These are phyloP conservation scores for Colletotrichum godetiae DNA, from an alignment of 2,329 filamentous ascomycete genomes.

Conservation along the genomic window DNA sequence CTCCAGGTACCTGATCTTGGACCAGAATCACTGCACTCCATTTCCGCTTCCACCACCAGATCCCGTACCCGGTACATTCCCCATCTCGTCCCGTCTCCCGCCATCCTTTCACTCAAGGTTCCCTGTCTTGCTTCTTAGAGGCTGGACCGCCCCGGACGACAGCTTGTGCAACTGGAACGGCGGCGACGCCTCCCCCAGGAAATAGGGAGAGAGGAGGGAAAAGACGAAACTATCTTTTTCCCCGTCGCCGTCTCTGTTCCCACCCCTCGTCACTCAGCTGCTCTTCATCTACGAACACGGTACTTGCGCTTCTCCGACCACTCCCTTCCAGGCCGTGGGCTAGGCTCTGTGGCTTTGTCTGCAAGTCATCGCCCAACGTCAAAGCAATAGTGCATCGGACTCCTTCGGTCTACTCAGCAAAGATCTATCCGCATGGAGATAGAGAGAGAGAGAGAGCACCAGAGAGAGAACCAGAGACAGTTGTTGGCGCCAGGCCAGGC, in stretches of 20 bases:
- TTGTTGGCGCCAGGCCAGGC: constrained; percentile 7
- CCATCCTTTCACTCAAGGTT: constrained; percentile 8
- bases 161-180: constrained; percentile 25
- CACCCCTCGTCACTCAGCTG: not conserved
- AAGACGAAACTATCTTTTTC: not conserved
- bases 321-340: not conserved
- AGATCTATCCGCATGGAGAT: not conserved
- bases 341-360: not conserved
- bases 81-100: constrained; percentile 14
- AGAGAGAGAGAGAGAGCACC: too few species aligned
- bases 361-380: not conserved
- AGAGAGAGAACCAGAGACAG: not conserved
- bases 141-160: constrained; percentile 19
- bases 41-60: not conserved
- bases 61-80: constrained; percentile 17
- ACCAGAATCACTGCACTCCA: not conserved
- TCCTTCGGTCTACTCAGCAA: not conserved
- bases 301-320: not conserved
- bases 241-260: not conserved
- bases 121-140: constrained; percentile 23
- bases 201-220: not conserved
- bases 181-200: constrained; percentile 24
- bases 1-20: constrained; percentile 7
- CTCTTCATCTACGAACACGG: not conserved
- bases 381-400: constrained; percentile 8